These are phyloP conservation scores for Orobanche coerulescens DNA, from an alignment of 257 asterid species.

Conservation along the genomic window DNA sequence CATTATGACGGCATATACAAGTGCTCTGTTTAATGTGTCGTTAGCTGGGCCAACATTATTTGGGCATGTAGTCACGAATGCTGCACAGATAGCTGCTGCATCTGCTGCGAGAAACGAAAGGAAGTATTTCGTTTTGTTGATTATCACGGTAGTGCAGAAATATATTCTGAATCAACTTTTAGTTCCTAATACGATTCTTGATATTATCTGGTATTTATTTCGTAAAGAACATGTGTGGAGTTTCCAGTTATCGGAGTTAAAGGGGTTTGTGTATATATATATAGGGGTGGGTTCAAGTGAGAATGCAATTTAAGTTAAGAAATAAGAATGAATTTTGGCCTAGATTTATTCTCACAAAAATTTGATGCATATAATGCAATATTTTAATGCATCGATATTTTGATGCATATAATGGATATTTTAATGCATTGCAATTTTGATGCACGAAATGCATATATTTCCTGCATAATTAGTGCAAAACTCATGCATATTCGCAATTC, in stretches of 20 bases:
- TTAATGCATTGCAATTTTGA: too few relatives aligned
- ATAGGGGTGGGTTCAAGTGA: too few relatives aligned
- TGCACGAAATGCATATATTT: too few relatives aligned
- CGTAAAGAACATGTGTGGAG: background rate
- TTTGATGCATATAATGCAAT: too few relatives aligned
- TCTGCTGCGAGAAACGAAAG: constrained; percentile 59
- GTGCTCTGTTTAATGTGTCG: constrained; percentile 86
- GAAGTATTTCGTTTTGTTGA: constrained; percentile 77
- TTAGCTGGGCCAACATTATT: constrained; percentile 98
- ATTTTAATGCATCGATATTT: too few relatives aligned
- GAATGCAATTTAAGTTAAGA: too few relatives aligned
- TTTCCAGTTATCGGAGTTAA: background rate
- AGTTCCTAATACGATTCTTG: background rate
- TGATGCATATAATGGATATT: too few relatives aligned
- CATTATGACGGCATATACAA: constrained; percentile 69
- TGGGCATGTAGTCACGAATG: constrained; percentile 75
- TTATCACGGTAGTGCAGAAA: constrained; percentile 60
- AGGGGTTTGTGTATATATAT: background rate
- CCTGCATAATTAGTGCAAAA: too few relatives aligned
- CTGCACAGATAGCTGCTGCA: constrained; percentile 83
- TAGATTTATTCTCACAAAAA: too few relatives aligned
- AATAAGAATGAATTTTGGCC: too few relatives aligned
- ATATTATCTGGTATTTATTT: background rate
- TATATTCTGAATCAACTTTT: constrained; percentile 14
- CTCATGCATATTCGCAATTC: too few relatives aligned